Evolutionary conservation across 805 yeast genomes (phyloP), one percentile per base, ranked within the genome.

Genomic region (Nakazawaea holstii): DNA sequence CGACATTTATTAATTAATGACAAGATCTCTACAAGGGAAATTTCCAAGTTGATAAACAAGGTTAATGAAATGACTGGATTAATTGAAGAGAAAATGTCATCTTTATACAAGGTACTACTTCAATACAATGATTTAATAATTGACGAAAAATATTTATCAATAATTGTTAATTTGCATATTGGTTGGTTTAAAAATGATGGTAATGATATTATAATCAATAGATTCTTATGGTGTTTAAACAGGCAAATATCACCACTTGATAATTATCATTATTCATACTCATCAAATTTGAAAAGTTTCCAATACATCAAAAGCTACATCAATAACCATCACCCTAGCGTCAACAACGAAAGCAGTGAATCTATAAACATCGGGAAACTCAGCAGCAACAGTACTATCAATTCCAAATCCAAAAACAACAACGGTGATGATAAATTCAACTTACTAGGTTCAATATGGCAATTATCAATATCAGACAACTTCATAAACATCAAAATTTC

Each of bases 1-100:
- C 67, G 94, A 35, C 62, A 64, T 36, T 52, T 53, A 29, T 40
- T 61, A 29, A 49, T 52, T 38, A 24, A 52, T 11, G 43, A 48
- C 3, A 44, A 44, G 6, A 26, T 59, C 6, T 53, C 32, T 13
- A 48, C 49, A 17, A 26, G 35, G 1, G 24, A 41, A 8, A 41
- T 59, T 4, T 24, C 46, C 6, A 41, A 48, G 7, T 49, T 55
- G 10, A 5, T 58, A 31, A 4, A 51, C 15, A 39, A 42, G 35
- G 41, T 59, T 29, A 45, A 52, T 35, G 10, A 9, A 35, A 39
- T 44, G 27, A 33, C 60, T 36, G 43, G 45, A 0, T 49, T 53
- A 2, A 52, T 62, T 2, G 58, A 59, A n/a, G 27, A 36, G 2
- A 46, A 58, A 31, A 54, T 60, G 1, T 36, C 41, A 1, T 44